Evolutionary conservation across 2,329 filamentous ascomycete genomes (phyloP).

Genomic region (Claviceps spartinae): DNA sequence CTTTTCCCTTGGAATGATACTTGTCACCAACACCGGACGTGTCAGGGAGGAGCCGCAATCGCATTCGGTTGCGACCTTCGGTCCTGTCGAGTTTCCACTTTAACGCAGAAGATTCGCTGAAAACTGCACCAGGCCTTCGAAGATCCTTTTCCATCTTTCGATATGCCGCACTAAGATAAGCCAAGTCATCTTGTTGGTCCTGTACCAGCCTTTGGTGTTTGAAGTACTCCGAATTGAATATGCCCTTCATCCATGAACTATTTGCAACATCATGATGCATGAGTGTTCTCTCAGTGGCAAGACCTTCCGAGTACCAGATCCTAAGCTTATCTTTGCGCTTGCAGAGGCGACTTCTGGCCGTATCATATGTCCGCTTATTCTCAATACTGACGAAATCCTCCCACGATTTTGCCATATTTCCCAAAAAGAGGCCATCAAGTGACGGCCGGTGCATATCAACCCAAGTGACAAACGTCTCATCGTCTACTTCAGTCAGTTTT

Average conservation of each 20-base stretch:
- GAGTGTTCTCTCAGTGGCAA: conserved; percentile 55
- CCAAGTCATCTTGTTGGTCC: conserved; percentile 82
- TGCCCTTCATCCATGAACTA: conserved; percentile 87
- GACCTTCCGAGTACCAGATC: conserved; percentile 61
- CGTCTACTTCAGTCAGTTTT: conserved; percentile 75
- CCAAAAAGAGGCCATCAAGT: conserved; percentile 71
- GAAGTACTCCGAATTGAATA: conserved; percentile 80
- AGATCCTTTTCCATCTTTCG: conserved; percentile 68
- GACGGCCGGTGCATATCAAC: conserved; percentile 68
- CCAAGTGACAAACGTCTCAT: conserved; percentile 78
- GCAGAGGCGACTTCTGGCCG: conserved; percentile 51
- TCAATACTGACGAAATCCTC: conserved; percentile 75
- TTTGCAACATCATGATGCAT: conserved; percentile 78
- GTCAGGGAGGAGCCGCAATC: conserved; percentile 74
- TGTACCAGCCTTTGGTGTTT: conserved; percentile 83
- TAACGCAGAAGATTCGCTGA: conserved; percentile 47
- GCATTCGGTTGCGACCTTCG: conserved; percentile 90
- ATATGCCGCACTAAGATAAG: conserved; percentile 63
- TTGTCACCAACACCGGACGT: conserved; percentile 52
- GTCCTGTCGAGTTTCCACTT: conserved; percentile 95
- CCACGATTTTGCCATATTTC: conserved; percentile 69
- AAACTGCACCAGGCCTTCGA: conserved; percentile 65
- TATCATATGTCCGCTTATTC: conserved; percentile 68
- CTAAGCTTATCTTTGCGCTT: conserved; percentile 74
- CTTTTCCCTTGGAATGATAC: conserved; percentile 73